These are phyloP conservation scores for Schizochytrium sp. DNA, from an alignment of 108 stramenopile genomes.

Conservation along the genomic window DNA sequence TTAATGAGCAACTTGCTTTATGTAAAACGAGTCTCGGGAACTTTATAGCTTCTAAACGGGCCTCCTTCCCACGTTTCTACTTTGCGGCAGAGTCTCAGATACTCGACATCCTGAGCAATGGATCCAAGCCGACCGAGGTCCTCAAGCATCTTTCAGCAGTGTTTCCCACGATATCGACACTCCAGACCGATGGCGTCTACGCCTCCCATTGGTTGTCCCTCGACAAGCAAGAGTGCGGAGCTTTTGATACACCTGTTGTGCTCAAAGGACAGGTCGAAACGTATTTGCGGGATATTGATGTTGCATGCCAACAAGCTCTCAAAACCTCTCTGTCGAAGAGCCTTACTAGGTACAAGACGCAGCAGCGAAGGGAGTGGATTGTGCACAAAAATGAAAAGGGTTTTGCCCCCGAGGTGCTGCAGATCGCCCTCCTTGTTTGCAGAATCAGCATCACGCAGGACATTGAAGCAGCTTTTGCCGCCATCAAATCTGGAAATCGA, in stretches of 20 bases:
- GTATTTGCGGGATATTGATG: slow-evolving; percentile 66
- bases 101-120: slow-evolving; percentile 70
- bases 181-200: slow-evolving; percentile 38
- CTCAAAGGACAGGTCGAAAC: slow-evolving; percentile 71
- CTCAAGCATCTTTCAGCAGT: slow-evolving; percentile 65
- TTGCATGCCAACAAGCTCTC: slow-evolving; percentile 41
- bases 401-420: slow-evolving; percentile 58
- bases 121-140: slow-evolving; percentile 56
- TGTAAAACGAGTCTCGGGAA: slow-evolving; percentile 70
- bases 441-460: slow-evolving; percentile 62
- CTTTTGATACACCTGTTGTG: slow-evolving; percentile 59
- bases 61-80: slow-evolving; percentile 71
- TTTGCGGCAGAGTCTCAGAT: slow-evolving; percentile 68
- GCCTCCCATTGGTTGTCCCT: slow-evolving; percentile 54
- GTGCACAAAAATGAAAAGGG: slow-evolving; percentile 44
- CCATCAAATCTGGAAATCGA: slow-evolving; percentile 39
- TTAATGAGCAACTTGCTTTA: slow-evolving; percentile 59
- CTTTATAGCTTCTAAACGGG: slow-evolving; percentile 64
- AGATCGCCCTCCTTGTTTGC: slow-evolving; percentile 60
- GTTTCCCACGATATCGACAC: slow-evolving; percentile 60
- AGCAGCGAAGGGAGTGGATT: slow-evolving; percentile 61
- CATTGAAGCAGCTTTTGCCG: slow-evolving; percentile 52
- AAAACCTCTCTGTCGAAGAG: slow-evolving; percentile 46
- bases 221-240: slow-evolving; percentile 57
- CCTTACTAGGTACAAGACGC: slow-evolving; percentile 45